Base-by-base conservation (phyloP, 1,284 basidiomycete species). In the Microbotryum scabiosae region DNA sequence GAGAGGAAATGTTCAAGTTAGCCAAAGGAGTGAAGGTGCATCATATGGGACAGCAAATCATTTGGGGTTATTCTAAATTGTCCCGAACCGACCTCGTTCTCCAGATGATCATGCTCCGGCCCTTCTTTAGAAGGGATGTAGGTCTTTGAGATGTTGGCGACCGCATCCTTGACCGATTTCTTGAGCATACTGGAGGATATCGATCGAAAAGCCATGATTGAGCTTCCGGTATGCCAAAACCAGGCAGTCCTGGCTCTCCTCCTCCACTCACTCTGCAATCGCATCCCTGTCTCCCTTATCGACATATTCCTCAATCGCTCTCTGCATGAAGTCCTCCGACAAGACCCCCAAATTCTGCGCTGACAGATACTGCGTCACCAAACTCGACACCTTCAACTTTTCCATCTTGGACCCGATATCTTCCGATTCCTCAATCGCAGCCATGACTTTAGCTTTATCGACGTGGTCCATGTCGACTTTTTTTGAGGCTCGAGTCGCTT, bases 201-300 rank as follows among this genome's bases (percentile, higher is more conserved):
- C 30, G 36, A 41, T 16, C 36, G 36, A 41, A 14, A 21, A 8
- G 12, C 10, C 12, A 12, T 49, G 12, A 4, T 12, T 18, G 9
- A 47, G 14, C 7, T 10, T 47, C n/a, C 16, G 8, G 1, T 47
- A 23, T 23, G 23, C 23, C 9, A 47, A 8, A 23, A 8, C 20
- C 30, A 30, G 7, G 2, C 10, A 2, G 30, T 30, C 30, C 1
- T 9, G 2, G 7, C 30, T 6, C 30, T 30, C 30, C 26, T 23
- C 46, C 8, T 20, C 41, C 8, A 59, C 61, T 49, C 30, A 69
- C 65, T 64, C 63, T 45, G 62, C 47, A 16, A 97, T 92, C 5
- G 92, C 88, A 77, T 92, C 87, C 49, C 83, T 84, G 75, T 93
- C 90, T 70, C 94, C 92, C 79, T 97, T 97, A 74, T 94, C 91